A percentile compares a stretch with the other conserved stretches of the same genome.
Conservation (phyloP, 371 early-diverging fungal genomes). For the Parasitella parasitica region DNA sequence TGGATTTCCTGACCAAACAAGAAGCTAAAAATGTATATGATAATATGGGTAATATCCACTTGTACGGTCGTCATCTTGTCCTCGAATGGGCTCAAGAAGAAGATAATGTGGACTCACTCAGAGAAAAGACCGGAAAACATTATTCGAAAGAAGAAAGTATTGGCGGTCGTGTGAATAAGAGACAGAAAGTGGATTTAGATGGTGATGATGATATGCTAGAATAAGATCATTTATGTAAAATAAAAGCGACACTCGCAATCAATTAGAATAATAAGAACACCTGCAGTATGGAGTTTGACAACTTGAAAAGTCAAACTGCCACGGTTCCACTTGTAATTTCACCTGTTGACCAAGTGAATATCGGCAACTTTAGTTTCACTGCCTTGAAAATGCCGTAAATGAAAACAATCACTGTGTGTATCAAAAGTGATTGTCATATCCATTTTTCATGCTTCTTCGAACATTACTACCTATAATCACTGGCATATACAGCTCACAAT, state of each 20-base stretch:
- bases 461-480: too few relatives aligned
- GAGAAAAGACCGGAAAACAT: conserved; percentile 69
- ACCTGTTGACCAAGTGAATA: too few relatives aligned
- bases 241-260: too few relatives aligned
- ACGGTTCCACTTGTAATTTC: too few relatives aligned
- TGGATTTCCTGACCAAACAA: conserved; percentile 93
- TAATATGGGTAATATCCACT: conserved; percentile 89
- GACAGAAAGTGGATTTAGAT: conserved; percentile 55
- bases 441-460: too few relatives aligned
- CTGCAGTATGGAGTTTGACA: neutral
- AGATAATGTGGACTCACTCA: conserved; percentile 56
- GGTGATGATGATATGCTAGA: conserved; percentile 41
- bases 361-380: too few relatives aligned
- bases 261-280: neutral
- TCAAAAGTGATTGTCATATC: too few relatives aligned
- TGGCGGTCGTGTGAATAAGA: conserved; percentile 46
- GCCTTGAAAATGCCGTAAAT: too few relatives aligned
- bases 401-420: too few relatives aligned
- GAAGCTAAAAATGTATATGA: conserved; percentile 92
- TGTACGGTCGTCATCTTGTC: conserved; percentile 98
- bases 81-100: conserved; percentile 95
- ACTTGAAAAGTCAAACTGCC: too few relatives aligned
- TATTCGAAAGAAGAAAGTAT: conserved; percentile 60
- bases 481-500: too few relatives aligned
- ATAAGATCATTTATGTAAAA: too few relatives aligned